These are phyloP conservation scores for Mycena galopus DNA, from an alignment of 768 basidiomycete genomes.

Conservation along the genomic window DNA sequence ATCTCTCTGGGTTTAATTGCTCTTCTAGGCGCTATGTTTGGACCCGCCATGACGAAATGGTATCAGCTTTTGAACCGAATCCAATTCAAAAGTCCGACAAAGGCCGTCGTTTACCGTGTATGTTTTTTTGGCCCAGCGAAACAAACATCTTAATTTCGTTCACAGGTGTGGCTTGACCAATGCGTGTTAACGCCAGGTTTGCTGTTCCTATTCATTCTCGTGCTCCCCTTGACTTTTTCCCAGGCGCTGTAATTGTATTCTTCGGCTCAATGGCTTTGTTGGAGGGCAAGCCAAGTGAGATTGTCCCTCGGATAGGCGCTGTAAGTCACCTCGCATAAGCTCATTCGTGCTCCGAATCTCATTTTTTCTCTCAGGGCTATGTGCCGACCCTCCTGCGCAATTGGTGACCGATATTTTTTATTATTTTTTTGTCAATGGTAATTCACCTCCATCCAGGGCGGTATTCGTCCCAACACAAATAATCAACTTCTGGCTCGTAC, in stretches of 20 bases:
- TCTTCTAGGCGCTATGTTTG: conserved; percentile 74
- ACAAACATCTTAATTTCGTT: neutral
- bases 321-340: conserved; percentile 46
- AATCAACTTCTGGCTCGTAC: conserved; percentile 84
- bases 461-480: conserved; percentile 84
- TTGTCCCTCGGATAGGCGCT: conserved; percentile 59
- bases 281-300: conserved; percentile 76
- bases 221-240: neutral
- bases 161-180: conserved; percentile 87
- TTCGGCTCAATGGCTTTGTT: conserved; percentile 83
- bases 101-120: conserved; percentile 73
- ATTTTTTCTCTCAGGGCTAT: conserved; percentile 64
- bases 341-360: neutral
- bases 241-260: conserved; percentile 64
- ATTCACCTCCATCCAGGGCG: conserved; percentile 54
- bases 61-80: conserved; percentile 79
- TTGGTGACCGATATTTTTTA: conserved; percentile 60
- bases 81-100: conserved; percentile 72
- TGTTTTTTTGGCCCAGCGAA: conserved; percentile 36
- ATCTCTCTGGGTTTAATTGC: neutral
- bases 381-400: conserved; percentile 80
- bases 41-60: conserved; percentile 88
- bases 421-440: neutral
- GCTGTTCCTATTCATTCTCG: conserved; percentile 23
- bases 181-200: conserved; percentile 78